Conservation (phyloP, 2,329 filamentous ascomycete genomes). For the Ceratocystis papillata region DNA sequence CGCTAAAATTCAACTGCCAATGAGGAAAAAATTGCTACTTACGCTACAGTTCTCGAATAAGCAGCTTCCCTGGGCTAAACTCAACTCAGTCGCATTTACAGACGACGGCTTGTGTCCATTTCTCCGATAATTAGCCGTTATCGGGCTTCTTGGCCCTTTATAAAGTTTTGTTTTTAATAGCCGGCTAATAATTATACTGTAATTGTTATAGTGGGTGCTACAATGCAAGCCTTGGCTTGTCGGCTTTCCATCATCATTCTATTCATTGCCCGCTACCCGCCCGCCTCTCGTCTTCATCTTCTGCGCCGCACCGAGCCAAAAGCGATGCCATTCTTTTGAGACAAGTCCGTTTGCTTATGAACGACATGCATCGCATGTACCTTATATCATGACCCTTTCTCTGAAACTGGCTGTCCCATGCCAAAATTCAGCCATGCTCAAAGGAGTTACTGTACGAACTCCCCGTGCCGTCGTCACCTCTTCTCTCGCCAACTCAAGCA, state of each 20-base stretch:
- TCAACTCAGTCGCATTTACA: not conserved
- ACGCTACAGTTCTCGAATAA: slow-evolving; percentile 1
- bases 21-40: slow-evolving; percentile 19
- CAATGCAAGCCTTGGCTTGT: not conserved
- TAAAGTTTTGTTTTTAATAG: not conserved
- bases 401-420: slow-evolving; percentile 22
- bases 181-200: not conserved
- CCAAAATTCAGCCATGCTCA: slow-evolving; percentile 16
- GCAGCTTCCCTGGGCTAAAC: not conserved
- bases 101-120: not conserved
- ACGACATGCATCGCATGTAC: slow-evolving; percentile 21
- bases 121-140: slow-evolving; percentile 10
- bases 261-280: not conserved
- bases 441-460: slow-evolving; percentile 7
- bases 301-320: not conserved
- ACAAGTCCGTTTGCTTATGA: not conserved
- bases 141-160: not conserved
- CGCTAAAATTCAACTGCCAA: not conserved
- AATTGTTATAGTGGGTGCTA: not conserved
- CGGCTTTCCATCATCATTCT: not conserved
- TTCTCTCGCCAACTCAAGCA: not conserved
- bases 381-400: slow-evolving; percentile 22
- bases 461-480: not conserved
- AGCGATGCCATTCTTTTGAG: slow-evolving; percentile 4
- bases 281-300: not conserved